Evolutionary conservation across 2,329 filamentous ascomycete species (phyloP), one percentile per base, ranked within the genome.

Genomic region (Arthrobotrys entomopaga): DNA sequence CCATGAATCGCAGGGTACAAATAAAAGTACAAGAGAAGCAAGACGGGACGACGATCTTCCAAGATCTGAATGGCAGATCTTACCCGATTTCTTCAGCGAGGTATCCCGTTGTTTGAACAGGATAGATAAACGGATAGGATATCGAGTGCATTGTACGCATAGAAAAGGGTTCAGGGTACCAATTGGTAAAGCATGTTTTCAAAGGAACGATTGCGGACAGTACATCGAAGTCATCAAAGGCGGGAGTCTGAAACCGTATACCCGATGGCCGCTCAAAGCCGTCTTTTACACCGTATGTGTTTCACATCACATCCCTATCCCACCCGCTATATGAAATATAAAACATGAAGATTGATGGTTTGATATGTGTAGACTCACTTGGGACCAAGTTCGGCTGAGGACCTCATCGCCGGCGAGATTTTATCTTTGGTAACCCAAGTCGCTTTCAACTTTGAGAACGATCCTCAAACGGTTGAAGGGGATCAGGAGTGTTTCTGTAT

Each of bases 371-470:
- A 74, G 70, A 74, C 70, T 3, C 56, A 74, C 24, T 50, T 74
- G 13, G 63, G 56, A 11, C 57, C 70, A 3, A 54, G n/a, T 6
- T 67, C 70, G 20, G 46, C 57, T 1, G 57, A 67, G 53, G 63
- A 74, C 20, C 48, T 67, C 34, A 49, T 74, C 22, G 70, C 70
- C 1, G 70, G 70, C 2, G 70, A 74, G 29, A 50, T 74, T 19
- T 46, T 74, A 2, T 74, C 70, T 0, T 46, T 74, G 8, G 70
- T 74, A 16, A 48, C 70, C 2, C 70, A 74, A 42, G 63, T 74
- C 11, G 57, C 70, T 61, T 74, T 74, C 70, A 74, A 74, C 58
- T 74, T 50, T 15, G 70, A 74, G 42, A 74, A 74, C 24, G 63
- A 74, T 29, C 63, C 63, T 0, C 42, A 60, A 15, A 67, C 42